A percentile compares a stretch with the other conserved stretches of the same genome.
Evolutionary conservation across 2,329 filamentous ascomycete genomes (phyloP).

Genomic region (Exophiala dermatitidis): DNA sequence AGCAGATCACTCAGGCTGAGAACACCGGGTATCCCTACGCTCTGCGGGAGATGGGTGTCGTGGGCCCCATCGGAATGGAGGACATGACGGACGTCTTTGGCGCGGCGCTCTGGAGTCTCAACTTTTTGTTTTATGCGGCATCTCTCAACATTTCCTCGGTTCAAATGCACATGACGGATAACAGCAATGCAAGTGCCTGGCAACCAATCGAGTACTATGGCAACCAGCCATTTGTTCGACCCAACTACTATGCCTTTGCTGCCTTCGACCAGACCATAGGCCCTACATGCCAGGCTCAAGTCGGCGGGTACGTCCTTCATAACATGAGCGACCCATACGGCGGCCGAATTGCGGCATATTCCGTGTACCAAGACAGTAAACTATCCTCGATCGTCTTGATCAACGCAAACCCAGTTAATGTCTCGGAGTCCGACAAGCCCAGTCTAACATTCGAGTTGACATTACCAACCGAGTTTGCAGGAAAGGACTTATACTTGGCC

Average conservation of each 20-base stretch:
- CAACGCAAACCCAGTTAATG: conserved; percentile 41
- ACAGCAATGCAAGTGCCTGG: conserved; percentile 47
- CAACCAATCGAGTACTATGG: conserved; percentile 40
- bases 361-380: conserved; percentile 39
- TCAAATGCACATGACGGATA: conserved; percentile 50
- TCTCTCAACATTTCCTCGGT: conserved; percentile 43
- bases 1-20: conserved; percentile 38
- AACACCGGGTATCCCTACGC: conserved; percentile 42
- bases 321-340: conserved; percentile 34
- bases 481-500: conserved; percentile 41
- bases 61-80: conserved; percentile 43
- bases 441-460: conserved; percentile 39
- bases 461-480: conserved; percentile 34
- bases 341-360: conserved; percentile 40
- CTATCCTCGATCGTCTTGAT: conserved; percentile 42
- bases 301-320: conserved; percentile 33
- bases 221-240: conserved; percentile 40
- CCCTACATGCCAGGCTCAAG: conserved; percentile 41
- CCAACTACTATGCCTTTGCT: conserved; percentile 47
- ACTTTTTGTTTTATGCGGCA: conserved; percentile 47
- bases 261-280: conserved; percentile 47
- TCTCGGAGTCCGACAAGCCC: conserved; percentile 33
- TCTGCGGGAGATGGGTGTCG: conserved; percentile 47
- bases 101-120: conserved; percentile 47
- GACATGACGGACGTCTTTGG: conserved; percentile 45